Conservation (phyloP, 805 yeast species). For the Teunomyces funiuensis region DNA sequence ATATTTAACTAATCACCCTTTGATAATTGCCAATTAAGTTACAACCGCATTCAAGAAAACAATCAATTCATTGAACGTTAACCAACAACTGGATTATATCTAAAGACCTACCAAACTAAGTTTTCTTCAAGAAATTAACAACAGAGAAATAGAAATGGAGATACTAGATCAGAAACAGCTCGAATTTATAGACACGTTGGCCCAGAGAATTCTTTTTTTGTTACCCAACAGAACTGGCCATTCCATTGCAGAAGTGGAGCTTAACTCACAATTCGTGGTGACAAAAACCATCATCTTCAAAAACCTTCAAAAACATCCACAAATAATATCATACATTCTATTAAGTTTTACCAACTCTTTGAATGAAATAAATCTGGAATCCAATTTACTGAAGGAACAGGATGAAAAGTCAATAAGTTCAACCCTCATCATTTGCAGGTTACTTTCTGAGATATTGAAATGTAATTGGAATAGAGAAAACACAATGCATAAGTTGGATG, state of each 20-base stretch:
- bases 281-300: conserved; percentile 30
- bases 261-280: conserved; percentile 37
- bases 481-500: conserved; percentile 11
- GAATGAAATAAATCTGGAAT: conserved; percentile 24
- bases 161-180: conserved; percentile 5
- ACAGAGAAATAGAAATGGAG: background rate
- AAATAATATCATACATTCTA: conserved; percentile 21
- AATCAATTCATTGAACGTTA: background rate
- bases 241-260: conserved; percentile 38
- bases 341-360: conserved; percentile 22
- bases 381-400: conserved; percentile 20
- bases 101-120: no score
- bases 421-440: conserved; percentile 30
- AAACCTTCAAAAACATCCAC: conserved; percentile 13
- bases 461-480: conserved; percentile 28
- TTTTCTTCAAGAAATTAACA: background rate
- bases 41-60: background rate
- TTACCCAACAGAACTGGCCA: conserved; percentile 42
- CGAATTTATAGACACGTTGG: conserved; percentile 23
- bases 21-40: background rate
- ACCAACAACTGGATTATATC: no score
- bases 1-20: background rate
- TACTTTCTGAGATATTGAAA: conserved; percentile 29
- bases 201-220: conserved; percentile 31
- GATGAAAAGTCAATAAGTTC: conserved; percentile 33